These are phyloP conservation scores for Sclerotiophoma versabilis DNA, from an alignment of 2,329 filamentous ascomycete species.

Conservation along the genomic window DNA sequence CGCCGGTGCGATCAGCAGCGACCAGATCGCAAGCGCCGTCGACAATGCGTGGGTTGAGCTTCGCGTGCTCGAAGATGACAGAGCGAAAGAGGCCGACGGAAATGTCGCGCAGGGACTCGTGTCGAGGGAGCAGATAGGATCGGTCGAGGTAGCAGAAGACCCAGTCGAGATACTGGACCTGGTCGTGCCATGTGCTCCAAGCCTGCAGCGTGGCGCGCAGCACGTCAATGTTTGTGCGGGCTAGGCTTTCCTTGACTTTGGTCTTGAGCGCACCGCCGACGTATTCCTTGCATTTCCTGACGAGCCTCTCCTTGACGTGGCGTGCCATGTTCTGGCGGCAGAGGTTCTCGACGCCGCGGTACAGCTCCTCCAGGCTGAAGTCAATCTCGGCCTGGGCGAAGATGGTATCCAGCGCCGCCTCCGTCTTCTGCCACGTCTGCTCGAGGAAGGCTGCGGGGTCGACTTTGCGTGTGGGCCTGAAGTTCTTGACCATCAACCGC, in stretches of 20 bases:
- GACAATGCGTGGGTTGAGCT: slow-evolving; percentile 63
- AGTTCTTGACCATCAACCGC: slow-evolving; percentile 93
- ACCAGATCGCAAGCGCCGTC: slow-evolving; percentile 80
- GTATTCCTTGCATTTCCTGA: slow-evolving; percentile 70
- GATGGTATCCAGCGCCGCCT: slow-evolving; percentile 74
- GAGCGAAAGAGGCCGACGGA: slow-evolving; percentile 77
- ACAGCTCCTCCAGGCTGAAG: slow-evolving; percentile 84
- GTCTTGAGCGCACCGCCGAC: slow-evolving; percentile 63
- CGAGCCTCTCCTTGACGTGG: slow-evolving; percentile 71
- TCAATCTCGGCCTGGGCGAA: slow-evolving; percentile 68
- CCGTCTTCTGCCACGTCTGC: slow-evolving; percentile 76
- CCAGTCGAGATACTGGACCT: slow-evolving; percentile 79
- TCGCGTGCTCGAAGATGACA: slow-evolving; percentile 61
- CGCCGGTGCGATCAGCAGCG: slow-evolving; percentile 69
- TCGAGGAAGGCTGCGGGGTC: slow-evolving; percentile 80
- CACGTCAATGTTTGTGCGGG: slow-evolving; percentile 67
- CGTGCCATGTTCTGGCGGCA: slow-evolving; percentile 79
- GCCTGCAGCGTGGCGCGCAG: slow-evolving; percentile 65
- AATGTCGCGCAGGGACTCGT: slow-evolving; percentile 82
- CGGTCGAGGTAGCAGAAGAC: slow-evolving; percentile 95
- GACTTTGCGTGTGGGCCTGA: slow-evolving; percentile 69
- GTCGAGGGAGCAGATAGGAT: slow-evolving; percentile 80
- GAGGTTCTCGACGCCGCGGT: slow-evolving; percentile 88
- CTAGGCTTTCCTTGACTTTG: slow-evolving; percentile 63
- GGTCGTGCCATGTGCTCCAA: slow-evolving; percentile 81